These are phyloP conservation scores for Thelephora aurantiotincta DNA, from an alignment of 768 basidiomycete genomes.

Conservation along the genomic window DNA sequence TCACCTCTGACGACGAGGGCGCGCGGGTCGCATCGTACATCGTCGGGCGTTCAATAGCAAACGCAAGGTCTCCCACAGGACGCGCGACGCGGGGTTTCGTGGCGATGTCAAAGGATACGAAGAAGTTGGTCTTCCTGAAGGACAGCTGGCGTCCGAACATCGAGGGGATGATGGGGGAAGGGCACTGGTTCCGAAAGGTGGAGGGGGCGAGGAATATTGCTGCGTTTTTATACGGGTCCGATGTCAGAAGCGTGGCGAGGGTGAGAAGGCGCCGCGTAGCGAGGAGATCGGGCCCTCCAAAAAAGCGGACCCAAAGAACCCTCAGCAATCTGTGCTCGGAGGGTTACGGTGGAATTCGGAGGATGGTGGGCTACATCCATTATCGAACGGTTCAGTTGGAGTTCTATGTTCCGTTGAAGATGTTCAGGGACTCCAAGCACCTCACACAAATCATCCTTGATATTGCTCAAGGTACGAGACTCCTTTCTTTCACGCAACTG, in stretches of 20 bases:
- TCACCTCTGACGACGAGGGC: neutral
- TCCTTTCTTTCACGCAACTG: neutral
- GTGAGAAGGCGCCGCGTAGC: no score
- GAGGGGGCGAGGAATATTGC: no score
- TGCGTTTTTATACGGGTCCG: no score
- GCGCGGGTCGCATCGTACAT: neutral
- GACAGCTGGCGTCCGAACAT: conserved; percentile 6
- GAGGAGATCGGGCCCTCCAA: no score
- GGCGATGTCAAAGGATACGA: conserved; percentile 1
- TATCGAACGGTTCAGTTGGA: neutral
- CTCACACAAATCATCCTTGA: neutral
- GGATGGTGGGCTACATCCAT: neutral
- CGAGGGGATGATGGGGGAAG: no score
- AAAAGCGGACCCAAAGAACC: no score
- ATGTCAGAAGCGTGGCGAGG: no score
- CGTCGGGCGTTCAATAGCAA: neutral
- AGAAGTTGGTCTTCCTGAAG: conserved; percentile 6
- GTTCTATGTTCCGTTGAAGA: neutral
- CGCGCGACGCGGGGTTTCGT: conserved; percentile 5
- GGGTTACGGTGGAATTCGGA: no score
- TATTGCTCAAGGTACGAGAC: neutral
- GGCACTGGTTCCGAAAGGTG: no score
- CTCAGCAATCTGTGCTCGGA: no score
- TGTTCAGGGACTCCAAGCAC: neutral
- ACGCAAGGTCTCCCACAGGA: conserved; percentile 1